Conservation (phyloP, 768 basidiomycete genomes). For the Kwoniella newhampshirensis region DNA sequence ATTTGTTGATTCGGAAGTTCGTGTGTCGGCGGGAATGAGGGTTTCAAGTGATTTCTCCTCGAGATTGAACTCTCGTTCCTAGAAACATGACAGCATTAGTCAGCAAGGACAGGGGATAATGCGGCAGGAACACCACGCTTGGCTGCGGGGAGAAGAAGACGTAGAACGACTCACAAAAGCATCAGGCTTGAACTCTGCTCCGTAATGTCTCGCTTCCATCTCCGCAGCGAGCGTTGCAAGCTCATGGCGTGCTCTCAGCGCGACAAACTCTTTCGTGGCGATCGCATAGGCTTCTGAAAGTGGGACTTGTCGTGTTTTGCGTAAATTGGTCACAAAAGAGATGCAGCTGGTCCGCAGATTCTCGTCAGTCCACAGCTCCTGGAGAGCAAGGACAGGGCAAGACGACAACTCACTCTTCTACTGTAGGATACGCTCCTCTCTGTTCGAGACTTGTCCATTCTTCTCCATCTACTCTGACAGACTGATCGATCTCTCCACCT, state of each 20-base stretch:
- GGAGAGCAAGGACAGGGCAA: not conserved
- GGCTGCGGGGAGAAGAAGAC: not conserved
- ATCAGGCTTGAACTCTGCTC: constrained; percentile 56
- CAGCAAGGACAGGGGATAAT: not conserved
- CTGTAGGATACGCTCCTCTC: constrained; percentile 73
- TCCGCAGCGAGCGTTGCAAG: constrained; percentile 72
- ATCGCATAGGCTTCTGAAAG: constrained; percentile 76
- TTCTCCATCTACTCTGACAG: constrained; percentile 55
- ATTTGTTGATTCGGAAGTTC: constrained; percentile 9
- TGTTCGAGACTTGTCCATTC: constrained; percentile 80
- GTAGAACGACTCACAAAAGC: constrained; percentile 31
- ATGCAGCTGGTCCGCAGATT: constrained; percentile 62
- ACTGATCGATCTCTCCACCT: constrained; percentile 47
- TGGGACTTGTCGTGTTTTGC: constrained; percentile 64
- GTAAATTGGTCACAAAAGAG: constrained; percentile 74
- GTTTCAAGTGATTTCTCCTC: constrained; percentile 31
- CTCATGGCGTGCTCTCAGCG: constrained; percentile 80
- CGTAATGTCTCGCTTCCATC: constrained; percentile 75
- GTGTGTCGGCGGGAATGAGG: constrained; percentile 18
- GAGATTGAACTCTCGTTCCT: constrained; percentile 44
- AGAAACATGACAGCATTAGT: not conserved
- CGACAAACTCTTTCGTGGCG: constrained; percentile 80
- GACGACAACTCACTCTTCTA: constrained; percentile 74
- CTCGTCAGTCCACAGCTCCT: not conserved
- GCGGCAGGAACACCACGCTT: not conserved